These are phyloP conservation scores for Leccinellum albellum DNA, from an alignment of 768 basidiomycete species.

Conservation along the genomic window DNA sequence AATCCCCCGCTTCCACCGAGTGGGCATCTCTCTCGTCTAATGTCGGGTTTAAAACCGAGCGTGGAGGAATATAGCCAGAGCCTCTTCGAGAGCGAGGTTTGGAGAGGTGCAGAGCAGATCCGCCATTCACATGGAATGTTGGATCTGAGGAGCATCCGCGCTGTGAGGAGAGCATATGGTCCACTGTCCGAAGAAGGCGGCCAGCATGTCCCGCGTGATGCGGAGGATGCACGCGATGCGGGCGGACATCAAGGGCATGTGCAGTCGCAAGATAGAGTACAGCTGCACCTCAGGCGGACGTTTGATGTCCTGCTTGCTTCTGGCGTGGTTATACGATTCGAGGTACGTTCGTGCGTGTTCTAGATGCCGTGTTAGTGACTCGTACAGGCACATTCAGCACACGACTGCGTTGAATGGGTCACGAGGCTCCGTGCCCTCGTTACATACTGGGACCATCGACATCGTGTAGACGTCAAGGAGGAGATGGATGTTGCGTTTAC, in stretches of 20 bases:
- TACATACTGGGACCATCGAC: conserved; percentile 76
- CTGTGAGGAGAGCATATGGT: conserved; percentile 53
- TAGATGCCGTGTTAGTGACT: conserved; percentile 1
- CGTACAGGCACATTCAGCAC: conserved; percentile 58
- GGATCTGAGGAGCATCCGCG: conserved; percentile 67
- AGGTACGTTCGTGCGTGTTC: conserved; percentile 48
- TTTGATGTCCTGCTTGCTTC: conserved; percentile 75
- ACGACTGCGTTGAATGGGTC: conserved; percentile 82
- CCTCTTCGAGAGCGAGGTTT: conserved; percentile 50
- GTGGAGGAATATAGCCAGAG: conserved; percentile 27
- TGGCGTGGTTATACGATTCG: conserved; percentile 69
- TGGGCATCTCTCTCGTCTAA: conserved; percentile 31
- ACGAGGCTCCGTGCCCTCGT: conserved; percentile 65
- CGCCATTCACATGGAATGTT: conserved; percentile 60
- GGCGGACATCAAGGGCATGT: conserved; percentile 58
- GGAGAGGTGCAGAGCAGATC: conserved; percentile 63
- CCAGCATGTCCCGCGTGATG: conserved; percentile 25
- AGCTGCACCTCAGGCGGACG: conserved; percentile 55
- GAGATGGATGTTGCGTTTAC: conserved; percentile 76
- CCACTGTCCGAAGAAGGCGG: conserved; percentile 28
- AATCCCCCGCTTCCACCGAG: conserved; percentile 73
- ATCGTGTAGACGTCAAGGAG: conserved; percentile 68
- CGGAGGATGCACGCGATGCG: conserved; percentile 54
- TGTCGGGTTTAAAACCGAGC: conserved; percentile 26
- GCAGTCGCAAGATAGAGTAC: conserved; percentile 39